phyloP scores from a whole-genome alignment of 1,284 basidiomycete species.

The Chiua sp. region DNA sequence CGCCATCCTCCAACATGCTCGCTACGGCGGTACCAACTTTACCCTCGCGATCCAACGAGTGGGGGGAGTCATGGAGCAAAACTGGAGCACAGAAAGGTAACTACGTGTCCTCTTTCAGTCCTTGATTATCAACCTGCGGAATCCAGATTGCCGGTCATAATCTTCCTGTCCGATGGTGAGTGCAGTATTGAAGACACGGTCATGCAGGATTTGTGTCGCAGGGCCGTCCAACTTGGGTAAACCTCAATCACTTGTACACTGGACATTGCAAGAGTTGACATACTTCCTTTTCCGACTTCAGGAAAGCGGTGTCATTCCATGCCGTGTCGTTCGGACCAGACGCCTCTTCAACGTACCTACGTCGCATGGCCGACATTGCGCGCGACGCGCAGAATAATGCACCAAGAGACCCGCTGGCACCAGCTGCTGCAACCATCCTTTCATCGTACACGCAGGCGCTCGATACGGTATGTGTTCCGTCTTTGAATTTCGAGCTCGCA shows the following conservation, averaged over 20 bases:
- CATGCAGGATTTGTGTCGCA: conserved; percentile 52
- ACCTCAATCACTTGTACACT: not conserved
- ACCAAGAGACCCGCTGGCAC: conserved; percentile 50
- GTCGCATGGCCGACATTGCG: conserved; percentile 60
- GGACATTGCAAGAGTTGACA: conserved; percentile 1
- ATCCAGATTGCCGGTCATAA: conserved; percentile 59
- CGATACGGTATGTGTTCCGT: conserved; percentile 49
- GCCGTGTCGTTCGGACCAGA: conserved; percentile 60
- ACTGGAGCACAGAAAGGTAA: conserved; percentile 64
- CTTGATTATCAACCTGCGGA: not conserved
- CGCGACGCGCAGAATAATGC: conserved; percentile 52
- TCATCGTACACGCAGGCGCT: conserved; percentile 60
- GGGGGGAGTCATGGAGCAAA: conserved; percentile 46
- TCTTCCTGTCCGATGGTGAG: conserved; percentile 69
- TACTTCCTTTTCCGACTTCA: conserved; percentile 19
- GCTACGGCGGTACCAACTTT: conserved; percentile 55
- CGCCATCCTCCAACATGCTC: conserved; percentile 39
- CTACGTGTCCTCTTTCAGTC: not conserved
- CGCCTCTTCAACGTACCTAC: conserved; percentile 40
- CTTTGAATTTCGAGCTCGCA: not conserved
- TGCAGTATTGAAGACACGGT: conserved; percentile 45
- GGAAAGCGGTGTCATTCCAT: conserved; percentile 64
- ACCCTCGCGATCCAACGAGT: conserved; percentile 45
- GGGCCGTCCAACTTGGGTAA: conserved; percentile 56
- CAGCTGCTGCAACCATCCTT: conserved; percentile 40